These are phyloP conservation scores for Metarhizium anisopliae DNA, from an alignment of 2,329 filamentous ascomycete genomes.

Conservation along the genomic window DNA sequence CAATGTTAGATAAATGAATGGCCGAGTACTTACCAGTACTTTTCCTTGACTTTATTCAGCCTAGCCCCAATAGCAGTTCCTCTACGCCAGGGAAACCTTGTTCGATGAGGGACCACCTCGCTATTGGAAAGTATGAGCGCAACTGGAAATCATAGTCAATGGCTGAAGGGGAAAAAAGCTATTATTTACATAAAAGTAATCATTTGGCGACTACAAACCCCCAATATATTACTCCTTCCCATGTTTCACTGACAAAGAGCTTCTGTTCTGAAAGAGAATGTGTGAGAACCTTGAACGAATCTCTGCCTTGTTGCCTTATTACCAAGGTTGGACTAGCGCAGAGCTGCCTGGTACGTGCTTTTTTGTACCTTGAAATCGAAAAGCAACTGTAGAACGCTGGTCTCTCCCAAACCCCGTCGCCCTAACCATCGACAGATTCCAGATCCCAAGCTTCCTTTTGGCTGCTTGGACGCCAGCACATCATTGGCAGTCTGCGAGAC, in stretches of 20 bases:
- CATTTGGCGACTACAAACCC: too few species aligned
- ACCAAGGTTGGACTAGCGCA: constrained; percentile 16
- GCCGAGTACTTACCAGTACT: too few species aligned
- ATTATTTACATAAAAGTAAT: too few species aligned
- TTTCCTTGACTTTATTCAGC: too few species aligned
- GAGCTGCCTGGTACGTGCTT: constrained; percentile 14
- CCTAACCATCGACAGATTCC: background rate
- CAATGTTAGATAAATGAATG: too few species aligned
- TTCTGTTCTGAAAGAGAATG: background rate
- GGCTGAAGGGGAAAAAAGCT: too few species aligned
- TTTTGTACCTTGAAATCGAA: constrained; percentile 4
- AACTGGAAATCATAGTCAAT: too few species aligned
- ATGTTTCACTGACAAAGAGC: background rate
- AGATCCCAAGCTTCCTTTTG: background rate
- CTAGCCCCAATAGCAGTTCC: too few species aligned
- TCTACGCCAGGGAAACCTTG: too few species aligned
- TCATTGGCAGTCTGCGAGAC: background rate
- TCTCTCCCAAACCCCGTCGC: constrained; percentile 3
- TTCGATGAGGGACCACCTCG: too few species aligned
- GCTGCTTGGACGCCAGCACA: background rate
- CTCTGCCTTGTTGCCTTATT: constrained; percentile 25
- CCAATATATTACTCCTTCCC: too few species aligned
- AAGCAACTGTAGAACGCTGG: constrained; percentile 3
- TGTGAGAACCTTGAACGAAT: constrained; percentile 1
- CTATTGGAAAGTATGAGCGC: too few species aligned